These are phyloP conservation scores for Curvularia eragrostidis DNA, from an alignment of 2,329 filamentous ascomycete species.

Conservation along the genomic window DNA sequence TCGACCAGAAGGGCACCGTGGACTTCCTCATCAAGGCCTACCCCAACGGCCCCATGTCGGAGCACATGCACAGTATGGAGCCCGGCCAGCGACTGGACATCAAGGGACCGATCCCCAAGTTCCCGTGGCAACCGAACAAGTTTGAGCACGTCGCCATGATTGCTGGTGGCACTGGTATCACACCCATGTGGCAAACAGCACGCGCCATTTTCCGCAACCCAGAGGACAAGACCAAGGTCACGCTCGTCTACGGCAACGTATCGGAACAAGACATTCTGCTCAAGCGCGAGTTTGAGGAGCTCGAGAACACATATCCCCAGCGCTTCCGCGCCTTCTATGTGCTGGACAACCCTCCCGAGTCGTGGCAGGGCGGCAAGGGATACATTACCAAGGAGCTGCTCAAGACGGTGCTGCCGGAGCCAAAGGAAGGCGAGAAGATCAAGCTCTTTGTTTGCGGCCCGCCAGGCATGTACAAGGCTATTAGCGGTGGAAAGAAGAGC, in stretches of 20 bases:
- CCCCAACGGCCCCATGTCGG: slow-evolving; percentile 88
- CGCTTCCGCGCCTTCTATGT: slow-evolving; percentile 96
- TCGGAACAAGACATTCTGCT: slow-evolving; percentile 89
- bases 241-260: slow-evolving; percentile 91
- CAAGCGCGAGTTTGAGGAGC: slow-evolving; percentile 79
- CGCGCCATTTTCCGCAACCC: slow-evolving; percentile 96
- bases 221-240: slow-evolving; percentile 96
- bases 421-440: slow-evolving; percentile 82
- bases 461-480: slow-evolving; percentile 89
- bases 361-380: slow-evolving; percentile 79
- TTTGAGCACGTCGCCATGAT: slow-evolving; percentile 85
- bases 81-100: slow-evolving; percentile 84
- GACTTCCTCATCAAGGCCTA: slow-evolving; percentile 95
- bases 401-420: slow-evolving; percentile 93
- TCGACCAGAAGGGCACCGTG: slow-evolving; percentile 79
- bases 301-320: slow-evolving; percentile 95
- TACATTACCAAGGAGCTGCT: slow-evolving; percentile 88
- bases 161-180: slow-evolving; percentile 95
- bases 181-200: slow-evolving; percentile 95
- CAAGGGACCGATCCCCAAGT: slow-evolving; percentile 96
- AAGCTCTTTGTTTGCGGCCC: slow-evolving; percentile 98
- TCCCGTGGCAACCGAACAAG: slow-evolving; percentile 88
- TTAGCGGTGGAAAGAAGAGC: slow-evolving; percentile 88
- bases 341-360: slow-evolving; percentile 81
- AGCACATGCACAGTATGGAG: slow-evolving; percentile 82